Evolutionary conservation across 495 filamentous ascomycete genomes (phyloP).

Genomic region (Rostrohypoxylon terebratum): DNA sequence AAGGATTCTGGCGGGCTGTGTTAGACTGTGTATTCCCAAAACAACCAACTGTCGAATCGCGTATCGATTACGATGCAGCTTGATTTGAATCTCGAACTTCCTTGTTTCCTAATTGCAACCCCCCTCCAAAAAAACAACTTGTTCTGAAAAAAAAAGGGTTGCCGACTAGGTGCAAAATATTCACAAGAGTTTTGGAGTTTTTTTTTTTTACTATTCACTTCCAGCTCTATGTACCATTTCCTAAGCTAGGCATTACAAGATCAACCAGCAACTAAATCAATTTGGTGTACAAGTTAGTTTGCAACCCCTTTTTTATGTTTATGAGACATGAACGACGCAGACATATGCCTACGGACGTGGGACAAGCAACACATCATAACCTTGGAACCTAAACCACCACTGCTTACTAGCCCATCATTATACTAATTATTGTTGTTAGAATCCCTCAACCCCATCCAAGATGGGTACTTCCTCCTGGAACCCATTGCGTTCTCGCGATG

Average conservation of each 20-base stretch:
- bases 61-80: slow-evolving; percentile 32
- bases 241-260: slow-evolving; percentile 22
- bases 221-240: not conserved
- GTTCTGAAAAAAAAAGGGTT: not conserved
- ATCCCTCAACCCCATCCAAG: slow-evolving; percentile 31
- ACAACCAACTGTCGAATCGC: slow-evolving; percentile 31
- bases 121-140: not conserved
- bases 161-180: not conserved
- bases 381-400: no score
- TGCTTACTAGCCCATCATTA: not conserved
- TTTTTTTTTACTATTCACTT: not conserved
- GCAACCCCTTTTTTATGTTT: slow-evolving; percentile 9
- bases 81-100: slow-evolving; percentile 5
- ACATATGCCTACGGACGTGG: not conserved
- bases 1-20: slow-evolving; percentile 28
- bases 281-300: slow-evolving; percentile 35
- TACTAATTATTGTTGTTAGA: slow-evolving; percentile 22
- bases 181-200: not conserved
- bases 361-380: not conserved
- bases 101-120: not conserved
- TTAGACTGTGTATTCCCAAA: slow-evolving; percentile 29
- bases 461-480: slow-evolving; percentile 48
- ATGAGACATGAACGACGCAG: not conserved
- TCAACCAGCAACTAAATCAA: not conserved
- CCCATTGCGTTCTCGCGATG: slow-evolving; percentile 51